Conservation (phyloP, 495 filamentous ascomycete species). For the Penicillium ochrochloron region DNA sequence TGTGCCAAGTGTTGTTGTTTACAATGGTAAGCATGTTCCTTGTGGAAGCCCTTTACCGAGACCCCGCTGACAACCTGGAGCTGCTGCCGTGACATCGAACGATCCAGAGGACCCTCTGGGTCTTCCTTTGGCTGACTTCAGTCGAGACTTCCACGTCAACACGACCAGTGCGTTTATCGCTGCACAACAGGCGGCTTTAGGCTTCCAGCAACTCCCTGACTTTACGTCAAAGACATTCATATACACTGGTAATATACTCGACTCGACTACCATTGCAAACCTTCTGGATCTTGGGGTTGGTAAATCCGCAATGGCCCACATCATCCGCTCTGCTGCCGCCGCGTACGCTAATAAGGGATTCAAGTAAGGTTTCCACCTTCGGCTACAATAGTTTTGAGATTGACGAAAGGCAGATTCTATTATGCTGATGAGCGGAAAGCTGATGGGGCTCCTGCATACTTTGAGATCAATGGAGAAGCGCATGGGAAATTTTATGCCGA, state of each 20-base stretch:
- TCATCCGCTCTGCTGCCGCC: too few species aligned
- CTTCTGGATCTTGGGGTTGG: too few species aligned
- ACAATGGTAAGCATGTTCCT: slow-evolving; percentile 46
- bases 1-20: slow-evolving; percentile 53
- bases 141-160: too few species aligned
- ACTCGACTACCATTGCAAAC: too few species aligned
- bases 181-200: slow-evolving; percentile 44
- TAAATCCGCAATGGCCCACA: too few species aligned
- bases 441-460: slow-evolving; percentile 38
- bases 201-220: too few species aligned
- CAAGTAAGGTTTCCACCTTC: slow-evolving; percentile 39
- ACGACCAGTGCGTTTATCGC: slow-evolving; percentile 32
- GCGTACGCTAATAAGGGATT: slow-evolving; percentile 37
- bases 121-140: too few species aligned
- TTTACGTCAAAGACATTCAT: slow-evolving; percentile 47
- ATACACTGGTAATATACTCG: slow-evolving; percentile 52
- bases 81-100: too few species aligned
- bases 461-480: slow-evolving; percentile 42
- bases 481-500: slow-evolving; percentile 44
- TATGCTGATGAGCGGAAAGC: slow-evolving; percentile 52
- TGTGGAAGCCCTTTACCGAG: background rate
- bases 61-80: too few species aligned
- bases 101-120: too few species aligned
- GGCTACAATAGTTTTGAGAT: too few species aligned
- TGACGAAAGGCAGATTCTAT: slow-evolving; percentile 44